phyloP scores from a whole-genome alignment of 257 asterid species.

The Mitragyna speciosa region DNA sequence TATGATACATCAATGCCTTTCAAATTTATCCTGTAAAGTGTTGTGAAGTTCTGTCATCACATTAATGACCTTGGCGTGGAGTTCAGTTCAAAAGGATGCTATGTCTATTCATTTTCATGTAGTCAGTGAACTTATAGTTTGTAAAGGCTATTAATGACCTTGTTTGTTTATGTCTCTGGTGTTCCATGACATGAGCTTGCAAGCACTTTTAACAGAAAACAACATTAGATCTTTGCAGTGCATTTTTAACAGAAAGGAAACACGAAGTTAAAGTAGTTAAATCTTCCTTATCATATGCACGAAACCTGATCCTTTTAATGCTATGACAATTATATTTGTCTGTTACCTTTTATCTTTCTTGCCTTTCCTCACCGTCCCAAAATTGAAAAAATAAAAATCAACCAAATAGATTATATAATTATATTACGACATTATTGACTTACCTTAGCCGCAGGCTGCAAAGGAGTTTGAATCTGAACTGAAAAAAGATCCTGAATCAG shows the following conservation, averaged over 20 bases:
- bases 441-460: slow-evolving; percentile 58
- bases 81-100: not conserved
- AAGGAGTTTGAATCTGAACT: slow-evolving; percentile 88
- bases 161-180: not conserved
- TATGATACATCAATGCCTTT: too few species aligned
- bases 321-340: not conserved
- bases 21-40: too few species aligned
- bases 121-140: not conserved
- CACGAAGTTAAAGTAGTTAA: not conserved
- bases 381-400: not conserved
- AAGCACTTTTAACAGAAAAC: not conserved
- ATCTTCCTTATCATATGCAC: not conserved
- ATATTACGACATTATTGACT: not conserved
- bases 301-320: not conserved
- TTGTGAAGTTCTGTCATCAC: too few species aligned
- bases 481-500: slow-evolving; percentile 55
- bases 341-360: not conserved
- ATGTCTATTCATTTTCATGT: not conserved
- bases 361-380: not conserved
- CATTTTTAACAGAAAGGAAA: not conserved
- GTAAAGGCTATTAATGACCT: not conserved
- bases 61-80: too few species aligned
- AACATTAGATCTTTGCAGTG: not conserved
- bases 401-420: not conserved
- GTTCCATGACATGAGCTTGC: not conserved